Evolutionary conservation across 768 basidiomycete genomes (phyloP), one percentile per base, ranked within the genome.

Genomic region (Obba rivulosa): DNA sequence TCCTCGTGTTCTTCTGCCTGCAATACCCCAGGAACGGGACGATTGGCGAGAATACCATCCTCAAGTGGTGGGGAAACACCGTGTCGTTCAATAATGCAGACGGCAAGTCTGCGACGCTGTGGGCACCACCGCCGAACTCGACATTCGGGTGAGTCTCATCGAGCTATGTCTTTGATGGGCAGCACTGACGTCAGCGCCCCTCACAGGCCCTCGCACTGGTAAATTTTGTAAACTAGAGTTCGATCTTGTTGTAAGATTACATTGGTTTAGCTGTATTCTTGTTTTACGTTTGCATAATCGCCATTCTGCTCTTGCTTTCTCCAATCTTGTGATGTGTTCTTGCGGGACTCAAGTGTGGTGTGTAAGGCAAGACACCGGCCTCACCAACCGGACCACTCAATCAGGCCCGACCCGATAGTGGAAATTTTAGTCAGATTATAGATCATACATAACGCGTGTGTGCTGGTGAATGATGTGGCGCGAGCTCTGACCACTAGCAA

Each of bases 1-100:
- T 89, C 38, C 59, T 86, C 18, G 79, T 89, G 48, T 90, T 78
- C 65, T 89, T 89, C 63, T 72, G 71, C 46, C 55, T 71, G 31
- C 66, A 68, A 50, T 71, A 61, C 50, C 69, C 69, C 2, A 40
- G 18, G 44, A 63, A 67, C 48, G 66, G 64, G 23, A 59, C 54
- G 25, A 69, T 71, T 45, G 68, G 69, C 42, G 18, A 28, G 34
- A 55, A 59, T 49, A 64, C 60, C 18, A 58, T 71, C 42, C 55
- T 56, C 37, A 34, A 39, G 7, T 71, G 69, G 69, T 69, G 68
- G 68, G 69, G 69, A 22, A 71, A 71, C 52, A 66, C 63, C n/a
- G 68, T 69, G 23, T 61, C 49, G 37, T n/a, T 42, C 36, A 51
- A 53, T 17, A 58, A 51, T 14, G 48, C 54, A 1, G 57, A 58